Evolutionary conservation across 2,329 filamentous ascomycete genomes (phyloP), one percentile per base, ranked within the genome.

Genomic region (Aspergillus udagawae): DNA sequence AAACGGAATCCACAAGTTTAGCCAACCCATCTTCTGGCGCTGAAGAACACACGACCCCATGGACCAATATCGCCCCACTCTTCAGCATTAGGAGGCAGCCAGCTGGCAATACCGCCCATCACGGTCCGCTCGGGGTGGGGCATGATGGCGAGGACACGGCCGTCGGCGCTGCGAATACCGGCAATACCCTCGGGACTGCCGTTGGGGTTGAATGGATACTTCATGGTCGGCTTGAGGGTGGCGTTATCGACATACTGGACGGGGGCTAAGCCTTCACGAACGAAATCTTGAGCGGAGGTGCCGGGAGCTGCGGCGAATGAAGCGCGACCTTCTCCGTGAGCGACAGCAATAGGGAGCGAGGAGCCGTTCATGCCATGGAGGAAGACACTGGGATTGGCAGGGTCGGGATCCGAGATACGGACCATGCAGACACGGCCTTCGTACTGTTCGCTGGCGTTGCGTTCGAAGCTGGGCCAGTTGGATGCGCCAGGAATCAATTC

Each of bases 61-160:
- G 92, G 91, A 1, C 91, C 90, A 70, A 88, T 88, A 64, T 92
- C 88, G 28, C 89, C 90, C 89, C 89, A 92, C 60, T 86, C 80
- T 64, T 83, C 82, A 35, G 70, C 69, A 51, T 84, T 83, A 58
- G 85, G 79, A 7, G 91, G 89, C 60, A 88, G 78, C 73, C 87
- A 96, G 73, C 89, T 93, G 50, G 82, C 86, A 59, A 92, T 87
- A 57, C 91, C 90, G 56, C 85, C 86, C 79, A 95, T 79, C 57
- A 96, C 86, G 17, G 90, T 95, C n/a, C 92, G 84, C 78, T 97
- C 92, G 1, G 92, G 92, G 73, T 96, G 92, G 60, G 92, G 92
- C 92, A 97, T 96, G 78, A 96, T 84, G 6, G 91, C 91, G 64
- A 96, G 75, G 1, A 95, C 90, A 56, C 90, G 83, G 12, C 92